Evolutionary conservation across 2,329 filamentous ascomycete genomes (phyloP).

Genomic region (Blumeriella jaapii): DNA sequence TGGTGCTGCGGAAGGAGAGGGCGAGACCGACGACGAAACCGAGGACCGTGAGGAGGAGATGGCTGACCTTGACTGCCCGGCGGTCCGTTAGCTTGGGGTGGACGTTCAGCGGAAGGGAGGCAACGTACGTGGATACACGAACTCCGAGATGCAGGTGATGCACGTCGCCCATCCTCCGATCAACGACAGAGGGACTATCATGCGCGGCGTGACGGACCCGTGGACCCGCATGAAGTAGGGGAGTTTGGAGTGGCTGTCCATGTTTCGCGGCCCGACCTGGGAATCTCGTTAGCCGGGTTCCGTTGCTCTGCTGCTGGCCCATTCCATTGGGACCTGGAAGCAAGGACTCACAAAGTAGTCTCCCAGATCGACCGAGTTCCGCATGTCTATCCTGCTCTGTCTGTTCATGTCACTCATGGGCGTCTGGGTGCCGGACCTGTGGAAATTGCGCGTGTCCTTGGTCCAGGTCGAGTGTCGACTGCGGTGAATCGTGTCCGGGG

Average conservation of each 20-base stretch:
- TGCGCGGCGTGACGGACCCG: constrained; percentile 61
- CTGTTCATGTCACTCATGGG: constrained; percentile 11
- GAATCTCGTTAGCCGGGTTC: neutral
- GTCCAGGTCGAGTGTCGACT: constrained; percentile 13
- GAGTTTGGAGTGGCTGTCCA: constrained; percentile 65
- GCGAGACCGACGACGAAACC: constrained; percentile 74
- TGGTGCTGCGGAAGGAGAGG: constrained; percentile 67
- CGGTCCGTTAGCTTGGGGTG: neutral
- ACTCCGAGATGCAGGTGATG: constrained; percentile 43
- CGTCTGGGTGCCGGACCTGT: constrained; percentile 12
- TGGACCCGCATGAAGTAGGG: constrained; percentile 66
- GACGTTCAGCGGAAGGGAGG: constrained; percentile 8
- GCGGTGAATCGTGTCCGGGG: too few relatives aligned
- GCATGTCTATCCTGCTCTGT: constrained; percentile 1
- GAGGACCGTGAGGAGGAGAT: constrained; percentile 61
- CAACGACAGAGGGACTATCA: constrained; percentile 57
- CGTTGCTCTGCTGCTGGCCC: neutral
- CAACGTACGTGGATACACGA: constrained; percentile 8
- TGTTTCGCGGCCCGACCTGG: constrained; percentile 50
- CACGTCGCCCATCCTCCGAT: constrained; percentile 53
- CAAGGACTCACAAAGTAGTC: constrained; percentile 23
- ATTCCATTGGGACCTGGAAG: too few relatives aligned
- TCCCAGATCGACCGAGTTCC: constrained; percentile 7
- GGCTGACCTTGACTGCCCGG: constrained; percentile 41
- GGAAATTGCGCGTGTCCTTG: constrained; percentile 7